Percentiles rank a stretch among this genome's conserved stretches.
Conservation (phyloP, 2,329 filamentous ascomycete genomes). For the Trichophyton schoenleinii region DNA sequence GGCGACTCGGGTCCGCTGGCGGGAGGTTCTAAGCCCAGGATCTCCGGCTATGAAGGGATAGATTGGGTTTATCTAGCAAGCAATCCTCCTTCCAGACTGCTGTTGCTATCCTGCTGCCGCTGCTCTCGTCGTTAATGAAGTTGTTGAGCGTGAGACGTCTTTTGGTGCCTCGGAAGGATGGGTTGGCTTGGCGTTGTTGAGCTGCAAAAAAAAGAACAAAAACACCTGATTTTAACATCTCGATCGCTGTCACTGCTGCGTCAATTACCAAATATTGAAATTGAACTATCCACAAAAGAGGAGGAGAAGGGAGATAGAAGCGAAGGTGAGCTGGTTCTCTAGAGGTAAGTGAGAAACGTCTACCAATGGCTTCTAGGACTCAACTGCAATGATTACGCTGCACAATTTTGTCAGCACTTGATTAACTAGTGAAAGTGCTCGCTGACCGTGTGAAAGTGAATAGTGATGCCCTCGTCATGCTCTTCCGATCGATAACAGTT, state of each 20-base stretch:
- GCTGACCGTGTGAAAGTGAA: not conserved
- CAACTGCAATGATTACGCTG: too few species aligned
- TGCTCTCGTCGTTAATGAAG: not conserved
- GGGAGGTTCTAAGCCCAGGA: not conserved
- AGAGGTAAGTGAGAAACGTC: too few species aligned
- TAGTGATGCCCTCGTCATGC: not conserved
- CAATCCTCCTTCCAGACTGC: not conserved
- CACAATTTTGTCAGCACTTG: not conserved
- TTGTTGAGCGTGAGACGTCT: not conserved
- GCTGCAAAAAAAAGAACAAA: not conserved
- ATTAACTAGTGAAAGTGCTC: not conserved
- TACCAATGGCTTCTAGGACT: too few species aligned
- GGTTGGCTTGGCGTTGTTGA: constrained; percentile 1
- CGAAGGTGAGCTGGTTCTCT: too few species aligned
- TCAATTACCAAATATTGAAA: not conserved
- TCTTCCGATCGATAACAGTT: not conserved
- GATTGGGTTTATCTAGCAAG: not conserved
- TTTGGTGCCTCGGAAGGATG: not conserved
- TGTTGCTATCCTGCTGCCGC: not conserved
- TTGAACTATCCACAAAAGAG: too few species aligned
- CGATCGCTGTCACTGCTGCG: not conserved
- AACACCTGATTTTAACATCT: not conserved
- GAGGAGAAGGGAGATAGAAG: too few species aligned
- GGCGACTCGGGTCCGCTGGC: not conserved
- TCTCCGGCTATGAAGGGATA: not conserved